A percentile compares a stretch with the other conserved stretches of the same genome.
phyloP scores from a whole-genome alignment of 2,329 filamentous ascomycete genomes.

The Fusarium albosuccineum region DNA sequence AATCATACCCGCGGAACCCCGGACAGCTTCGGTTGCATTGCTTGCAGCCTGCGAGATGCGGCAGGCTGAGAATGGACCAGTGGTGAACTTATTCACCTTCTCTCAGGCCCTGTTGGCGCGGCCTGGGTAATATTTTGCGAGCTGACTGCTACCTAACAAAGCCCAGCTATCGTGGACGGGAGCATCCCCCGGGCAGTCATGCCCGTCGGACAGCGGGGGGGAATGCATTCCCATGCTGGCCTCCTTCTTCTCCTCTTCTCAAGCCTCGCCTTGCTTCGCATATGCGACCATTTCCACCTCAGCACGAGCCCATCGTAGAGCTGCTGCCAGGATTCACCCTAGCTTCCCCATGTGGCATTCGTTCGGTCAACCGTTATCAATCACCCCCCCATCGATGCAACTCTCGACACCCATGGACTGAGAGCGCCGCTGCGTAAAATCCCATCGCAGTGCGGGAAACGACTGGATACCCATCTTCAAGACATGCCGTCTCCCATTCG shows the following conservation, averaged over 20 bases:
- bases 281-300: background rate
- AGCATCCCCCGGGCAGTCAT: background rate
- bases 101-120: background rate
- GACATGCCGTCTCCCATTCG: background rate
- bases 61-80: constrained; percentile 1
- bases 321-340: background rate
- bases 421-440: background rate
- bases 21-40: constrained; percentile 2
- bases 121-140: background rate
- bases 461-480: background rate
- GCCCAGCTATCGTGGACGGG: background rate
- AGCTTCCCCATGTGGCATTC: background rate
- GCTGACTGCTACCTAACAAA: constrained; percentile 11
- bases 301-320: too few species aligned
- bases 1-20: background rate
- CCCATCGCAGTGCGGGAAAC: background rate
- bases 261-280: background rate
- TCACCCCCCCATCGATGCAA: background rate
- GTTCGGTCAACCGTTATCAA: background rate
- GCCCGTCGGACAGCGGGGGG: background rate
- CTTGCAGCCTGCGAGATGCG: background rate
- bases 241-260: too few species aligned
- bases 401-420: background rate
- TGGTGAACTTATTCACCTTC: background rate
- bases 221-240: too few species aligned